phyloP scores from a whole-genome alignment of 306 rosid species.

The Vigna nakashimae region DNA sequence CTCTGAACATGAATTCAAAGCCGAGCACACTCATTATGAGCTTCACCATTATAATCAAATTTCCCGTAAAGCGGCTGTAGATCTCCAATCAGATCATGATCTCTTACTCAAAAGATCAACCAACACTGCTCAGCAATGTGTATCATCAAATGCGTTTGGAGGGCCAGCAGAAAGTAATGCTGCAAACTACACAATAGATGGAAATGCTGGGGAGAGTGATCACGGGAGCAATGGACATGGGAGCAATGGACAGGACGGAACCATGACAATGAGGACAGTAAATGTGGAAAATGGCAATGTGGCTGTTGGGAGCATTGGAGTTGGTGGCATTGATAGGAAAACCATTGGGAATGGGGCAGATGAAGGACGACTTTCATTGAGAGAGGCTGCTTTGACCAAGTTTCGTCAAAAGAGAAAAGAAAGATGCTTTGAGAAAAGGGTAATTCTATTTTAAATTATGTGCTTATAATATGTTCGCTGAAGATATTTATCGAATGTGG shows the following conservation, averaged over 20 bases:
- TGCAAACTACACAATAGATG: conserved; percentile 46
- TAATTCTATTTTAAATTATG: conserved; percentile 41
- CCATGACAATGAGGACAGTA: conserved; percentile 45
- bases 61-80: conserved; percentile 44
- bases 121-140: conserved; percentile 51
- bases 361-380: conserved; percentile 57
- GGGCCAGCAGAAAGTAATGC: conserved; percentile 53
- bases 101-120: conserved; percentile 43
- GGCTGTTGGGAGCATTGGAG: conserved; percentile 49
- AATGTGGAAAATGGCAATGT: conserved; percentile 50
- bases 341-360: conserved; percentile 53
- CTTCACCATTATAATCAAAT: conserved; percentile 59
- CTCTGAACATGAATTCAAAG: conserved; percentile 55
- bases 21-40: conserved; percentile 52
- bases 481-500: conserved; percentile 15
- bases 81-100: conserved; percentile 46
- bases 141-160: conserved; percentile 52
- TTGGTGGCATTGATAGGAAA: conserved; percentile 41
- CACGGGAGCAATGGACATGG: conserved; percentile 59
- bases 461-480: conserved; percentile 18
- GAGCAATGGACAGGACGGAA: conserved; percentile 58
- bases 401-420: conserved; percentile 80
- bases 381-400: conserved; percentile 80
- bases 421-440: conserved; percentile 85
- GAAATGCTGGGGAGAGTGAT: conserved; percentile 56